phyloP scores from a whole-genome alignment of 2,329 filamentous ascomycete genomes.

The Talaromyces verruculosus region DNA sequence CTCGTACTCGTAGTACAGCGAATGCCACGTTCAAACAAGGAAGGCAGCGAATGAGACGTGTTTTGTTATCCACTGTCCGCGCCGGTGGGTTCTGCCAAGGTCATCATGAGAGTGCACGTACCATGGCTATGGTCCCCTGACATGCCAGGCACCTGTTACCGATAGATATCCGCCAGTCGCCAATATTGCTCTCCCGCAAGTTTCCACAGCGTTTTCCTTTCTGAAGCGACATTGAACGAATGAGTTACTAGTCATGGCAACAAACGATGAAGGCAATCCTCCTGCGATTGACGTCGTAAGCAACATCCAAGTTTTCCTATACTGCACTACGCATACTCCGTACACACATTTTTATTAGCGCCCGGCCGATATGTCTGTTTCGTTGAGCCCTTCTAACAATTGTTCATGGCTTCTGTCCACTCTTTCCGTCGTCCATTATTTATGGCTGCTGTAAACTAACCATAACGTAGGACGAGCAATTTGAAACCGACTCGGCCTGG shows the following conservation, averaged over 20 bases:
- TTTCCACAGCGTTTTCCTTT: background rate
- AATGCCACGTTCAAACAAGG: too few relatives aligned
- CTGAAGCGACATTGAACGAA: background rate
- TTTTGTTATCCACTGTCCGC: too few relatives aligned
- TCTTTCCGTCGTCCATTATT: too few relatives aligned
- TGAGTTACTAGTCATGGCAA: slow-evolving; percentile 5
- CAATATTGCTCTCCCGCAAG: background rate
- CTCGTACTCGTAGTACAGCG: too few relatives aligned
- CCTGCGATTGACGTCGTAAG: slow-evolving; percentile 9
- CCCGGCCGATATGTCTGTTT: background rate
- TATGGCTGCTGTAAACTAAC: background rate
- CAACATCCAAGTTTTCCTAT: background rate
- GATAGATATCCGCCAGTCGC: too few relatives aligned
- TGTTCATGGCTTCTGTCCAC: background rate
- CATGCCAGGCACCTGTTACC: too few relatives aligned
- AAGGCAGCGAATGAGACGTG: too few relatives aligned
- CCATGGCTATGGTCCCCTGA: background rate
- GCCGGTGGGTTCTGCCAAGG: too few relatives aligned
- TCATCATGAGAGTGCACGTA: background rate
- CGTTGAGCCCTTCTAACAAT: background rate
- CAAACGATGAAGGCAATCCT: background rate
- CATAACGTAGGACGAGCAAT: slow-evolving; percentile 14
- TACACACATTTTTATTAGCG: background rate
- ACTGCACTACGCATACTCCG: background rate
- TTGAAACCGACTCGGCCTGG: slow-evolving; percentile 14